phyloP scores from a whole-genome alignment of 2,329 filamentous ascomycete genomes.

The Xylariomycetidae sp. region DNA sequence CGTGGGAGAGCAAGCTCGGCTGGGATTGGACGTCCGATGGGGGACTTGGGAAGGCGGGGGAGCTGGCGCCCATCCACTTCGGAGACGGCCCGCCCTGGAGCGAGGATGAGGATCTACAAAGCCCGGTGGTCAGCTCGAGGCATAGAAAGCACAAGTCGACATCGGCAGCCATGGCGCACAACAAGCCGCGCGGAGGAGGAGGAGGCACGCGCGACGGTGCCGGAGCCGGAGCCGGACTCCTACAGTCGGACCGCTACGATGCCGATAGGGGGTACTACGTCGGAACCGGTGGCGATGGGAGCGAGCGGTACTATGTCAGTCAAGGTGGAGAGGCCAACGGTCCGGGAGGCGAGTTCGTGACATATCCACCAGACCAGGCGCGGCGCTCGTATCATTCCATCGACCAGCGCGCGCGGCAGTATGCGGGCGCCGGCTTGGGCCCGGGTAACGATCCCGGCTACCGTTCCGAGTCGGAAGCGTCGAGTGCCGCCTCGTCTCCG shows the following conservation, averaged over 20 bases:
- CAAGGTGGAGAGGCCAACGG: slow-evolving; percentile 68
- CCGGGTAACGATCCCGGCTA: slow-evolving; percentile 49
- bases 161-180: slow-evolving; percentile 42
- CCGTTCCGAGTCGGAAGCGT: slow-evolving; percentile 52
- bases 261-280: slow-evolving; percentile 63
- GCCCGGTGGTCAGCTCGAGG: slow-evolving; percentile 78
- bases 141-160: slow-evolving; percentile 83
- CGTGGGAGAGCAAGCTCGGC: slow-evolving; percentile 66
- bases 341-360: slow-evolving; percentile 74
- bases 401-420: slow-evolving; percentile 41
- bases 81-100: slow-evolving; percentile 89
- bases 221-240: slow-evolving; percentile 35
- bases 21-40: slow-evolving; percentile 54
- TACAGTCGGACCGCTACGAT: slow-evolving; percentile 48
- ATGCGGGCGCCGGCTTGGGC: too few species aligned
- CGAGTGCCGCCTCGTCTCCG: slow-evolving; percentile 56
- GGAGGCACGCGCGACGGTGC: slow-evolving; percentile 37
- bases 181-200: slow-evolving; percentile 44
- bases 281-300: slow-evolving; percentile 64
- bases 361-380: slow-evolving; percentile 64
- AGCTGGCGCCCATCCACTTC: slow-evolving; percentile 78
- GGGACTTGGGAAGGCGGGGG: slow-evolving; percentile 57
- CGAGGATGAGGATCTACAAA: slow-evolving; percentile 92
- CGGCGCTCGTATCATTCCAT: slow-evolving; percentile 51
- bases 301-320: slow-evolving; percentile 70